These are phyloP conservation scores for Edhazardia aedis DNA, from an alignment of 371 early-diverging fungal species.

Conservation along the genomic window DNA sequence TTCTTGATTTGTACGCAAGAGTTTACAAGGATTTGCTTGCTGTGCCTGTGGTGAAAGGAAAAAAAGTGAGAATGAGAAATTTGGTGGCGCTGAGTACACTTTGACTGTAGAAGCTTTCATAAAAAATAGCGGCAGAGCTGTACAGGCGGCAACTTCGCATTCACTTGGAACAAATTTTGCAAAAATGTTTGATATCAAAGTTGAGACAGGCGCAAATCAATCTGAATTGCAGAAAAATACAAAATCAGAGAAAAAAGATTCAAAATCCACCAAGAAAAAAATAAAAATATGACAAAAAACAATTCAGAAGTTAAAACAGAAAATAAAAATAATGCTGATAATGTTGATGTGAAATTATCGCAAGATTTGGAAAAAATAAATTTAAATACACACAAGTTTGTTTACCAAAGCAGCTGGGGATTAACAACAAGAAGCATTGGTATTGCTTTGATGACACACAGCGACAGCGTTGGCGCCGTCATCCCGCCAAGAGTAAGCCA, in stretches of 20 bases:
- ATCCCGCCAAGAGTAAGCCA: conserved; percentile 81
- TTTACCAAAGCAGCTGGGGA: conserved; percentile 99
- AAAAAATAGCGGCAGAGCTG: conserved; percentile 84
- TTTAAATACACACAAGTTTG: too few relatives aligned
- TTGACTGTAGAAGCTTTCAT: conserved; percentile 94
- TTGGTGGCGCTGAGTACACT: conserved; percentile 93
- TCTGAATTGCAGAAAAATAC: too few relatives aligned
- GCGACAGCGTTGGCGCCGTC: conserved; percentile 87
- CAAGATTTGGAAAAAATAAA: too few relatives aligned
- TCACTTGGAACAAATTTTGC: conserved; percentile 95
- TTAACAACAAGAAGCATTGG: conserved; percentile 94
- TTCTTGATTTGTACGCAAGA: conserved; percentile 74
- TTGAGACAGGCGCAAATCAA: conserved; percentile 55
- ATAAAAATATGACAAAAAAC: too few relatives aligned
- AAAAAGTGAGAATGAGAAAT: conserved; percentile 94
- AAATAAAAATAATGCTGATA: too few relatives aligned
- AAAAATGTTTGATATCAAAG: conserved; percentile 78
- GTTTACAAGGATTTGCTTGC: conserved; percentile 90
- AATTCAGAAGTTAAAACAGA: too few relatives aligned
- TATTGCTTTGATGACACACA: conserved; percentile 93
- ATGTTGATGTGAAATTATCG: too few relatives aligned
- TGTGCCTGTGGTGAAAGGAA: conserved; percentile 87
- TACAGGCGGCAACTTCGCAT: conserved; percentile 97
- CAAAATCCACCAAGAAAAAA: too few relatives aligned
- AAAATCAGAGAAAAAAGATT: too few relatives aligned